phyloP scores from a whole-genome alignment of 495 filamentous ascomycete genomes.

The Melanomma pulvis-pyrius region DNA sequence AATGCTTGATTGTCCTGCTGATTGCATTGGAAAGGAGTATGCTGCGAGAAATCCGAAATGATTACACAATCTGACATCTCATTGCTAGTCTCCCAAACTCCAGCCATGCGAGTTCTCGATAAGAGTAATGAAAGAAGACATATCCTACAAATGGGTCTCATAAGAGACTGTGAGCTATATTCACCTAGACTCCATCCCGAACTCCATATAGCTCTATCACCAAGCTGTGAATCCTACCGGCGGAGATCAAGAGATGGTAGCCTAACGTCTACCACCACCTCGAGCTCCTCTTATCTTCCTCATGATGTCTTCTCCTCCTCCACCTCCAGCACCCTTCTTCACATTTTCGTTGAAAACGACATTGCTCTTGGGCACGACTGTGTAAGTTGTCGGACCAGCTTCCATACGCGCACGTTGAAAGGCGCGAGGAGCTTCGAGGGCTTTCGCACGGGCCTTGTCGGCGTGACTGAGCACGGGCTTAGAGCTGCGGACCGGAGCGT shows the following conservation, averaged over 20 bases:
- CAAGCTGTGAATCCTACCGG: too few species aligned
- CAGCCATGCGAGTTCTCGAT: background rate
- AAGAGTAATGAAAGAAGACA: background rate
- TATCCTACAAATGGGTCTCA: background rate
- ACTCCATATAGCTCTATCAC: too few species aligned
- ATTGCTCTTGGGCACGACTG: slow-evolving; percentile 71
- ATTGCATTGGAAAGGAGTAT: too few species aligned
- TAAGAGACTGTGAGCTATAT: background rate
- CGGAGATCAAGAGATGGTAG: background rate
- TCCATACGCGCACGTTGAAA: slow-evolving; percentile 74
- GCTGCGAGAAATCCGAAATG: too few species aligned
- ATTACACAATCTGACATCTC: background rate
- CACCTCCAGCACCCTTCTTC: slow-evolving; percentile 68
- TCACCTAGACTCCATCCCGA: background rate
- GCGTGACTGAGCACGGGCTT: slow-evolving; percentile 39
- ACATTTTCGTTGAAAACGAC: slow-evolving; percentile 55
- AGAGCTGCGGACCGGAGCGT: slow-evolving; percentile 28
- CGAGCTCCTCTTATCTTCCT: slow-evolving; percentile 16
- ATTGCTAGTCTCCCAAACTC: too few species aligned
- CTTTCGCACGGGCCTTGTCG: slow-evolving; percentile 68
- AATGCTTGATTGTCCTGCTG: too few species aligned
- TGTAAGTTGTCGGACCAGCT: slow-evolving; percentile 74
- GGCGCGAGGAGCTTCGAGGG: slow-evolving; percentile 66
- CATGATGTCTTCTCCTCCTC: slow-evolving; percentile 68
- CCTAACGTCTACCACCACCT: background rate